A percentile compares a stretch with the other conserved stretches of the same genome.
Evolutionary conservation across 139 green algal genomes (phyloP).

Genomic region (Coccomyxa sp.): DNA sequence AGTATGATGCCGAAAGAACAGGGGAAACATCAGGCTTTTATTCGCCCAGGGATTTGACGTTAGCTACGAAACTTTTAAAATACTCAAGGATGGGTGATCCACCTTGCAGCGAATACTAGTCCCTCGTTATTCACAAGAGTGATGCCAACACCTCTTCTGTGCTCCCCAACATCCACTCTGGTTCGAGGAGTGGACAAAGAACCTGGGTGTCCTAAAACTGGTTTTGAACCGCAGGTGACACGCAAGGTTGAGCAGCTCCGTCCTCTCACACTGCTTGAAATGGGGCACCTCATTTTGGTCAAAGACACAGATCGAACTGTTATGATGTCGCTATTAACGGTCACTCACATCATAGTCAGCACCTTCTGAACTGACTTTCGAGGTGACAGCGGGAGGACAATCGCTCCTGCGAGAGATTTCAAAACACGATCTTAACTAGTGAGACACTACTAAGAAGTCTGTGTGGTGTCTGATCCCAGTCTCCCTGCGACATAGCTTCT

Average conservation of each 20-base stretch:
- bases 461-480: too few relatives aligned
- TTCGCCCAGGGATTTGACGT: too few relatives aligned
- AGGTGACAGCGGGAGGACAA: too few relatives aligned
- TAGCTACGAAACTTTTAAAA: too few relatives aligned
- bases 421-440: too few relatives aligned
- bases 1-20: not conserved
- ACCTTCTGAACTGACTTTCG: too few relatives aligned
- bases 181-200: too few relatives aligned
- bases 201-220: not conserved
- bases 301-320: not conserved
- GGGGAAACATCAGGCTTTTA: not conserved
- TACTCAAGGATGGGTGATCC: too few relatives aligned
- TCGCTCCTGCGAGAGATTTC: too few relatives aligned
- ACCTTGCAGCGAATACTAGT: slow-evolving; percentile 42
- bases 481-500: too few relatives aligned
- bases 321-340: not conserved
- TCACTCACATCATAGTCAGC: not conserved
- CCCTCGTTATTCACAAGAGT: slow-evolving; percentile 39
- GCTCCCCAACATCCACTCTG: not conserved
- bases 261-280: not conserved
- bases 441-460: too few relatives aligned
- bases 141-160: slow-evolving; percentile 41
- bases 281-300: not conserved
- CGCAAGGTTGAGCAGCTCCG: too few relatives aligned
- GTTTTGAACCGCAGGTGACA: not conserved